A percentile compares a stretch with the other conserved stretches of the same genome.
Evolutionary conservation across 1,284 basidiomycete species (phyloP).

Genomic region (Thelephora terrestris): DNA sequence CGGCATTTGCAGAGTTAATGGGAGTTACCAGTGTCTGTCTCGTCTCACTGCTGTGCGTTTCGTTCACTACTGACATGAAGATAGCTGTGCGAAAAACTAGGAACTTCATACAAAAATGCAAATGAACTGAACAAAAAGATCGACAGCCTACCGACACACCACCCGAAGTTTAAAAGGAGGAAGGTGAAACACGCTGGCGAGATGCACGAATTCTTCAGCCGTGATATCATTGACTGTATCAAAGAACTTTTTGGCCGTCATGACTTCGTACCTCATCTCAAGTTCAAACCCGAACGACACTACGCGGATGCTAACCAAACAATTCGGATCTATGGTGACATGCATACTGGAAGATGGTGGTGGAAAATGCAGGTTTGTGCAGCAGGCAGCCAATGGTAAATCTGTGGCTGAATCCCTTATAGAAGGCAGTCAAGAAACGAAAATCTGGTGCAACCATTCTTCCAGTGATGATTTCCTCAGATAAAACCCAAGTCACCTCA

Average conservation of each 20-base stretch:
- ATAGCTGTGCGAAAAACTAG: not conserved
- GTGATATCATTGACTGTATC: slow-evolving; percentile 5
- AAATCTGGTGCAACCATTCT: slow-evolving; percentile 2
- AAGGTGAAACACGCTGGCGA: not conserved
- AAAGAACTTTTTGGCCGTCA: slow-evolving; percentile 1
- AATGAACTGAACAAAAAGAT: not conserved
- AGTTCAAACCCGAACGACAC: slow-evolving; percentile 24
- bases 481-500: too few species aligned
- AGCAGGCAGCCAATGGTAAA: too few species aligned
- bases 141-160: not conserved
- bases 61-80: not conserved
- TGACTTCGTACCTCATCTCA: too few species aligned
- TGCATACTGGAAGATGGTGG: slow-evolving; percentile 30
- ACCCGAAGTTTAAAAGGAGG: not conserved
- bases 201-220: not conserved
- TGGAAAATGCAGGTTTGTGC: slow-evolving; percentile 26
- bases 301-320: slow-evolving; percentile 17
- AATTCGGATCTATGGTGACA: slow-evolving; percentile 21
- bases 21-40: slow-evolving; percentile 11
- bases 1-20: slow-evolving; percentile 12
- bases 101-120: too few species aligned
- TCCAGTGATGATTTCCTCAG: slow-evolving; percentile 2
- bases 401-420: not conserved
- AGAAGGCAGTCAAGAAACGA: not conserved
- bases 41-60: not conserved